phyloP scores from a whole-genome alignment of 2,329 filamentous ascomycete species.

The Sclerotinia nivalis region DNA sequence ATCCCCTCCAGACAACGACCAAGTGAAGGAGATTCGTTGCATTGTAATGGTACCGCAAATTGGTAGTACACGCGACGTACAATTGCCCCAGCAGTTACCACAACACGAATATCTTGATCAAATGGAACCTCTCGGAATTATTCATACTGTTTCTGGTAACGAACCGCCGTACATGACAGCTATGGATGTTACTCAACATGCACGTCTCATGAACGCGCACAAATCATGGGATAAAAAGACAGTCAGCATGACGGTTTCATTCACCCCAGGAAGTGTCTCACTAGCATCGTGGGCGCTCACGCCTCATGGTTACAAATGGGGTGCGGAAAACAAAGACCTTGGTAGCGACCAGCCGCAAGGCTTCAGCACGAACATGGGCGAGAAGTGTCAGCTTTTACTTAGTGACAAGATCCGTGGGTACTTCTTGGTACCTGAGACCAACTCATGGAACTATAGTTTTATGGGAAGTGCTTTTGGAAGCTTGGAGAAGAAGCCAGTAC shows the following conservation, averaged over 20 bases:
- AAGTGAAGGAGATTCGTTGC: constrained; percentile 94
- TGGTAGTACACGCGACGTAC: constrained; percentile 86
- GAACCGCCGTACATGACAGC: constrained; percentile 97
- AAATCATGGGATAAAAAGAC: constrained; percentile 81
- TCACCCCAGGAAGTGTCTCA: constrained; percentile 95
- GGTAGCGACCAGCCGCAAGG: constrained; percentile 92
- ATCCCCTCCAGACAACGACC: constrained; percentile 89
- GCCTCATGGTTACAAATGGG: constrained; percentile 93
- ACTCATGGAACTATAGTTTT: constrained; percentile 97
- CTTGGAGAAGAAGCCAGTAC: constrained; percentile 86
- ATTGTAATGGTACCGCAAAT: constrained; percentile 99
- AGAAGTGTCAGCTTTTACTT: constrained; percentile 91
- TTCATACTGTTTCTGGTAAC: constrained; percentile 93
- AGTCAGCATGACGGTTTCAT: constrained; percentile 91
- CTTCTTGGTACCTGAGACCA: constrained; percentile 90
- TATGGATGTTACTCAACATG: constrained; percentile 90
- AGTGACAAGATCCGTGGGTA: constrained; percentile 93
- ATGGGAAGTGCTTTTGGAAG: constrained; percentile 87
- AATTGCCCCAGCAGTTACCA: constrained; percentile 84
- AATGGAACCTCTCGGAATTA: constrained; percentile 89
- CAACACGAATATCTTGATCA: constrained; percentile 86
- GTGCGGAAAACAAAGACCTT: constrained; percentile 90
- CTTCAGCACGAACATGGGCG: constrained; percentile 87
- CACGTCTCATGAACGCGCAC: constrained; percentile 84
- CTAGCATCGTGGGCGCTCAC: constrained; percentile 92